Base-by-base conservation (phyloP, 2,329 filamentous ascomycete species). In the Penicillium vulpinum region DNA sequence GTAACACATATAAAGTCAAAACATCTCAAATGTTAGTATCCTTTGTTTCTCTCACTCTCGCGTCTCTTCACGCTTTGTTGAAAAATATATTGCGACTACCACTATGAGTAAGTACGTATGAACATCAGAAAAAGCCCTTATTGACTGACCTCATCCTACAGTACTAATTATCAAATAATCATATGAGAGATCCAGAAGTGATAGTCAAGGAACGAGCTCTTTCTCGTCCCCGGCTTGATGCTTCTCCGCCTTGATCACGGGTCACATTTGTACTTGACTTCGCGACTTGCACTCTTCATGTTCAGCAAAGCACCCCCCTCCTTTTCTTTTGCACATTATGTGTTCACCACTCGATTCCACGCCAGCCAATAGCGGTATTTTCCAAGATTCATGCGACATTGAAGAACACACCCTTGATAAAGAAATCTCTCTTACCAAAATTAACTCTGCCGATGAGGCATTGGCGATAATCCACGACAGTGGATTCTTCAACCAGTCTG, bases 161-260 rank as follows among this genome's bases (percentile, higher is more conserved):
- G 39, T 22, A 26, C 21, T 41, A 22, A 18, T 11, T 6, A 39
- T 18, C n/a, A 26, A 41, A 22, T 16, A 4, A 15, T 24, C 13
- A n/a, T n/a, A 52, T 24, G 28, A 39, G 40, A 48, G 22, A 44
- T 48, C 13, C 8, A 3, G 43, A 44, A 54, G 44, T 26, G 36
- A 50, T 26, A 35, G 18, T 47, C 33, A 35, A 21, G 41, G 47
- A 60, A 41, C 36, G 40, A 55, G 57, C 49, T 57, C 61, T 56
- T 64, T 65, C 65, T 62, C 56, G 49, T 51, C 43, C 36, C 35
- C 57, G 41, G 54, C 52, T 57, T 57, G 52, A 53, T 53, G 51
- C 49, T 36, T 59, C 64, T 64, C 62, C 64, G 56, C 62, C 44
- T 49, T 59, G 5, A 8, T 54, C 66, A 67, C 65, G 62, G n/a